Base-by-base conservation (phyloP, 2,329 filamentous ascomycete species). In the Xylariales sp. region DNA sequence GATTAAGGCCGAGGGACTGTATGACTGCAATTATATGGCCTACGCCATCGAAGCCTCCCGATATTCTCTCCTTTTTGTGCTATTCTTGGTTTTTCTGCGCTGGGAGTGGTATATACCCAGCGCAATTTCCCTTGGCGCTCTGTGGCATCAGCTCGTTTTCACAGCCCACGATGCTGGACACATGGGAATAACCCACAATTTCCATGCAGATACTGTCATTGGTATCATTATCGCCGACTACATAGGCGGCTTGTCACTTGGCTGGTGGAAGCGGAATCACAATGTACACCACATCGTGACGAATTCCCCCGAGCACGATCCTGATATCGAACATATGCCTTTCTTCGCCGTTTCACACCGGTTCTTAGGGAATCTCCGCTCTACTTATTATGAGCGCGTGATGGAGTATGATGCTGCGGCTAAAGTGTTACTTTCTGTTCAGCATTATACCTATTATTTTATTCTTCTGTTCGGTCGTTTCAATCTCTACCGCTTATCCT, bases 261-360 rank as follows among this genome's bases (percentile, higher is more conserved):
- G 91, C 30, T 98, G 93, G 93, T 98, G 93, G 91, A 97, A 97
- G 65, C 76, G 81, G 44, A 96, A 82, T 58, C 91, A 97, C 63
- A 97, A 97, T 55, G 89, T 96, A 7, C 91, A 97, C 58, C 91
- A 97, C 56, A 89, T 97, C 50, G 85, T 97, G 37, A 97, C 93
- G 14, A 97, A 97, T 60, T 85, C 85, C 29, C 87, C 90, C 12
- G 93, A 96, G 61, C 91, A 97, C 57, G 91, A 97, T 57, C 91
- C 93, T 0, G 91, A 97, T 58, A 97, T 96, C 51, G 81, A 91
- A 58, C 85, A 95, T 59, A 78, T 95, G 62, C 90, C 90, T 4
- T 83, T 95, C 58, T 88, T 96, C 58, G 88, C 88, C 42, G 78
- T 93, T 20, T 89, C 86, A 3, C 88, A 94, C 52, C 80, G 88